These are phyloP conservation scores for Hippophae tibetana DNA, from an alignment of 306 rosid species.

Conservation along the genomic window DNA sequence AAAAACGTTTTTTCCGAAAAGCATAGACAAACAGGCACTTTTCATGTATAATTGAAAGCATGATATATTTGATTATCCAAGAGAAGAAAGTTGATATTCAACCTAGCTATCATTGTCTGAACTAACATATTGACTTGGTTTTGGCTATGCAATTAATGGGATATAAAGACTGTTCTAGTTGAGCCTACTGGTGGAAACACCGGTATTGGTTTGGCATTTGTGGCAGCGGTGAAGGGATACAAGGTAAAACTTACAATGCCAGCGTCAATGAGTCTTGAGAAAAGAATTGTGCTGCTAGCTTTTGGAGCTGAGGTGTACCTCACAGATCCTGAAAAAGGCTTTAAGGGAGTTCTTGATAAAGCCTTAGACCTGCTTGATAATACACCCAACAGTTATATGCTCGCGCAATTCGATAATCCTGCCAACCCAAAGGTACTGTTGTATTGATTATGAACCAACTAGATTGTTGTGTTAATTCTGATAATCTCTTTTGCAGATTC, in stretches of 20 bases:
- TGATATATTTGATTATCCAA: no score
- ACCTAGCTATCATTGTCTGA: no score
- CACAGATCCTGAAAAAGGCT: slow-evolving; percentile 49
- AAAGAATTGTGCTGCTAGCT: slow-evolving; percentile 50
- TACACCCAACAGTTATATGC: slow-evolving; percentile 40
- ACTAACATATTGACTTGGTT: slow-evolving; percentile 4
- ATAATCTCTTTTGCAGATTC: slow-evolving; percentile 35
- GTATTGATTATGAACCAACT: slow-evolving; percentile 2
- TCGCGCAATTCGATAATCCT: slow-evolving; percentile 56
- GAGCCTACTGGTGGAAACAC: slow-evolving; percentile 76
- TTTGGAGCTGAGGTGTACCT: slow-evolving; percentile 69
- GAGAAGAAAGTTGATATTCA: no score
- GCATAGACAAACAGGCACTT: no score
- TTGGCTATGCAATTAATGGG: slow-evolving; percentile 16
- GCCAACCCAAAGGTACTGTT: slow-evolving; percentile 52
- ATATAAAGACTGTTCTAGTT: slow-evolving; percentile 51
- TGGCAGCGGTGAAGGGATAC: slow-evolving; percentile 63
- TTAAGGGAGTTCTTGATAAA: slow-evolving; percentile 37
- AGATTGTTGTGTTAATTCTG: not conserved
- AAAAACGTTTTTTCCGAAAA: no score
- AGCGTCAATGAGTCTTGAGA: slow-evolving; percentile 48
- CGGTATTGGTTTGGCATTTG: slow-evolving; percentile 67
- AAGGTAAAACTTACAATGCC: slow-evolving; percentile 53
- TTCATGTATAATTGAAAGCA: no score
- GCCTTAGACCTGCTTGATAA: slow-evolving; percentile 37